Percentiles rank a stretch among this genome's conserved stretches.
phyloP scores from a whole-genome alignment of 768 basidiomycete species.

The Mycena haematopus region DNA sequence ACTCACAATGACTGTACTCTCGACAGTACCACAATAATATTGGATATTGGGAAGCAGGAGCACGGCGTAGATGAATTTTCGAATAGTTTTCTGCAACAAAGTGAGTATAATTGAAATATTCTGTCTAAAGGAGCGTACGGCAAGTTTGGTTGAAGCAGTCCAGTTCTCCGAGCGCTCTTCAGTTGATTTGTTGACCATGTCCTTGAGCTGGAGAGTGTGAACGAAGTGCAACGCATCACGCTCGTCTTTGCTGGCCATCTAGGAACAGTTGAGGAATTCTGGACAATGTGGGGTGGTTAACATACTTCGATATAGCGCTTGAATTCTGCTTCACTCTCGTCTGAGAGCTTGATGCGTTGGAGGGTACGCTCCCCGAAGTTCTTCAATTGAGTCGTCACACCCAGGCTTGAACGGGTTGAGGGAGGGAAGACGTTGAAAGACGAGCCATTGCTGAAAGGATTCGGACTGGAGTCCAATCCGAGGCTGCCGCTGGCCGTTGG shows the following conservation, averaged over 20 bases:
- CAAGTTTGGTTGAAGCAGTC: not conserved
- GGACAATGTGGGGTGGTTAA: not conserved
- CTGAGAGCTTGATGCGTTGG: not conserved
- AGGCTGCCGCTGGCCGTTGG: not conserved
- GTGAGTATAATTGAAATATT: not conserved
- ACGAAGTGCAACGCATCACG: not conserved
- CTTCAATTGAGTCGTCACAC: not conserved
- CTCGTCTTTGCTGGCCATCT: not conserved
- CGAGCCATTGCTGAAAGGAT: not conserved
- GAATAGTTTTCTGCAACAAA: not conserved
- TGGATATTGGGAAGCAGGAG: not conserved
- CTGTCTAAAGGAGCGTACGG: not conserved
- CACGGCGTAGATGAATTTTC: not conserved
- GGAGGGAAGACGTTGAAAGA: not conserved
- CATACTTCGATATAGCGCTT: not conserved
- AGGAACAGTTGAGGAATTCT: not conserved
- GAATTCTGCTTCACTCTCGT: not conserved
- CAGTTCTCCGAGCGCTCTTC: not conserved
- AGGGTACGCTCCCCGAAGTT: not conserved
- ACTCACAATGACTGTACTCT: not conserved
- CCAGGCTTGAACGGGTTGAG: not conserved
- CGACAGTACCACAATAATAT: not conserved
- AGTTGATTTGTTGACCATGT: not conserved
- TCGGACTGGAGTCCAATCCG: not conserved
- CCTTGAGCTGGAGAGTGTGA: not conserved